Conservation (phyloP, 2,329 filamentous ascomycete species). For the Talaromyces sp. region DNA sequence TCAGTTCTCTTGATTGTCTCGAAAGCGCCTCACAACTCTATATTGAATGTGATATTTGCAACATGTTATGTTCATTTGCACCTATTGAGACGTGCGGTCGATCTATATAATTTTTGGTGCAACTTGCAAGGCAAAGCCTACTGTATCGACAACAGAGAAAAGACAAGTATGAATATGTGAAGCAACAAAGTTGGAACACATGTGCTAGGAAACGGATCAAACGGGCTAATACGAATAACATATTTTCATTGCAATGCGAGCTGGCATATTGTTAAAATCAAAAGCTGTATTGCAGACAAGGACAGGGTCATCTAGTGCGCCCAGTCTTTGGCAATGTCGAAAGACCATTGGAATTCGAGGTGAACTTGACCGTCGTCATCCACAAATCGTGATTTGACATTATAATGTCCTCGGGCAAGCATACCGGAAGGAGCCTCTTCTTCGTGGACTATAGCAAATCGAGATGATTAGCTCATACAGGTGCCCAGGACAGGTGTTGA, state of each 20-base stretch:
- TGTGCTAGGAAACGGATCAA: background rate
- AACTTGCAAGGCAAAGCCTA: background rate
- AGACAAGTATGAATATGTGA: background rate
- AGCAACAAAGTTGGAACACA: background rate
- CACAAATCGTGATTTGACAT: slow-evolving; percentile 82
- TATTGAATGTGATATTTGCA: background rate
- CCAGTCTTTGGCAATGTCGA: slow-evolving; percentile 97
- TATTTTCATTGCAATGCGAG: background rate
- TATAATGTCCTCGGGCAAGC: slow-evolving; percentile 85
- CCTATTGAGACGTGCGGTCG: background rate
- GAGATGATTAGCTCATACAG: background rate
- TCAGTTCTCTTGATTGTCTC: no score
- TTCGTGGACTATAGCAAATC: slow-evolving; percentile 63
- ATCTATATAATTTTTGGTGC: background rate
- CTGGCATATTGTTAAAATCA: background rate
- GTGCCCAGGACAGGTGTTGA: background rate
- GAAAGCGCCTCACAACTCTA: background rate
- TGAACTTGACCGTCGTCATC: slow-evolving; percentile 93
- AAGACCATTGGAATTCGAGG: slow-evolving; percentile 90
- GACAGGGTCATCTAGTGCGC: background rate
- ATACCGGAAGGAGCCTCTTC: slow-evolving; percentile 92
- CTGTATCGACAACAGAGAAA: background rate
- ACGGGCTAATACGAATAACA: slow-evolving; percentile 1
- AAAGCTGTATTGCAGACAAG: background rate
- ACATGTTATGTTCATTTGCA: background rate